Percentiles rank a stretch among this genome's conserved stretches.
Evolutionary conservation across 2,329 filamentous ascomycete genomes (phyloP).

Genomic region (Colletotrichum filicis): DNA sequence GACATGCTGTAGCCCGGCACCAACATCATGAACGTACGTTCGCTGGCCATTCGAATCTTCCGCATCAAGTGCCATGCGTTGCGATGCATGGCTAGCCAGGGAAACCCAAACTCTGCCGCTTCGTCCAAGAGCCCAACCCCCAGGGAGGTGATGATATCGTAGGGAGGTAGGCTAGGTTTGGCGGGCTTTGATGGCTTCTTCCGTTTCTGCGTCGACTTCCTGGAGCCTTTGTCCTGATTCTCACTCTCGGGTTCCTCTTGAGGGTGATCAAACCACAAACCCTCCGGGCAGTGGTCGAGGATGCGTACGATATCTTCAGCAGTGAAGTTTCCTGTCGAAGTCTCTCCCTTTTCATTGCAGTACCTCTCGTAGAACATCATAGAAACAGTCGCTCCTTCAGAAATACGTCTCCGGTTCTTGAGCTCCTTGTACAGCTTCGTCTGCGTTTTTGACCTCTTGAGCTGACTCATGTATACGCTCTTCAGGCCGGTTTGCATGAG

Average conservation of each 20-base stretch:
- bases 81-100: neutral
- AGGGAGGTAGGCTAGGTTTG: neutral
- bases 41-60: neutral
- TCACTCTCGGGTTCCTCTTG: neutral
- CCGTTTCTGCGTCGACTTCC: neutral
- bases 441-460: neutral
- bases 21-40: neutral
- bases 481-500: neutral
- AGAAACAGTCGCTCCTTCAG: neutral
- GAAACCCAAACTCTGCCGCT: neutral
- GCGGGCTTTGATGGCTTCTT: neutral
- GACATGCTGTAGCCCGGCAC: neutral
- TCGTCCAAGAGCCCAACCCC: neutral
- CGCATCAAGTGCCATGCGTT: neutral
- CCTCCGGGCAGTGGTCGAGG: neutral
- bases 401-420: neutral
- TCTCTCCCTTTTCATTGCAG: neutral
- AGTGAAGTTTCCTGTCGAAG: neutral
- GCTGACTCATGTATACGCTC: neutral
- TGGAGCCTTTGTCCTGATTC: neutral
- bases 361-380: neutral
- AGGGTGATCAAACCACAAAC: neutral
- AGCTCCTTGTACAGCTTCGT: neutral
- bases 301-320: neutral
- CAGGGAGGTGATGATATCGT: neutral